phyloP scores from a whole-genome alignment of 2,329 filamentous ascomycete species.

The Paecilomyces niveus region DNA sequence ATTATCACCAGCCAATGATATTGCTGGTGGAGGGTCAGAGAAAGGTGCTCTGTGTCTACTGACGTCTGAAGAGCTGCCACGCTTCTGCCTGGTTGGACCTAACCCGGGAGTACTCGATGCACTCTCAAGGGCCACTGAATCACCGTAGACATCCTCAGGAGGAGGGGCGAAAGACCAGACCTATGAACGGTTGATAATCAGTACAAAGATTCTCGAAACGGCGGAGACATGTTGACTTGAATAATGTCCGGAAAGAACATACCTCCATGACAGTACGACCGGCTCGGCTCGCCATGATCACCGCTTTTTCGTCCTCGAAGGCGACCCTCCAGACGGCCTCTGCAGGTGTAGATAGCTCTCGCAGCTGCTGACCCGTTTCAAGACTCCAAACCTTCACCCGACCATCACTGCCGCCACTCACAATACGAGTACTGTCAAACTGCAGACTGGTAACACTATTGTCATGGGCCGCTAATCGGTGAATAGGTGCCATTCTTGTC shows the following conservation, averaged over 20 bases:
- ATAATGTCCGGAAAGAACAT: conserved; percentile 28
- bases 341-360: conserved; percentile 83
- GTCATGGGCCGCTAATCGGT: conserved; percentile 90
- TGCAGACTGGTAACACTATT: conserved; percentile 97
- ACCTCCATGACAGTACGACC: conserved; percentile 97
- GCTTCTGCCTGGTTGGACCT: conserved; percentile 12
- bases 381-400: conserved; percentile 98
- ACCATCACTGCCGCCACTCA: conserved; percentile 95
- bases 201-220: background rate
- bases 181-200: conserved; percentile 41
- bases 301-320: conserved; percentile 96
- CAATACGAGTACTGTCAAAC: conserved; percentile 91
- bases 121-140: conserved; percentile 21
- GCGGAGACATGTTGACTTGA: conserved; percentile 1
- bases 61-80: conserved; percentile 2
- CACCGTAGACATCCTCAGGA: conserved; percentile 23
- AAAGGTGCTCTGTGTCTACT: conserved; percentile 17
- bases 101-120: conserved; percentile 26
- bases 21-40: conserved; percentile 24
- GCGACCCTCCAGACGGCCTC: conserved; percentile 97
- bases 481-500: conserved; percentile 82
- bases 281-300: conserved; percentile 81
- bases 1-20: conserved; percentile 17
- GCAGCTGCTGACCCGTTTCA: conserved; percentile 80
- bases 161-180: conserved; percentile 94